phyloP scores from a whole-genome alignment of 306 rosid species.

The Amphicarpaea edgeworthii region DNA sequence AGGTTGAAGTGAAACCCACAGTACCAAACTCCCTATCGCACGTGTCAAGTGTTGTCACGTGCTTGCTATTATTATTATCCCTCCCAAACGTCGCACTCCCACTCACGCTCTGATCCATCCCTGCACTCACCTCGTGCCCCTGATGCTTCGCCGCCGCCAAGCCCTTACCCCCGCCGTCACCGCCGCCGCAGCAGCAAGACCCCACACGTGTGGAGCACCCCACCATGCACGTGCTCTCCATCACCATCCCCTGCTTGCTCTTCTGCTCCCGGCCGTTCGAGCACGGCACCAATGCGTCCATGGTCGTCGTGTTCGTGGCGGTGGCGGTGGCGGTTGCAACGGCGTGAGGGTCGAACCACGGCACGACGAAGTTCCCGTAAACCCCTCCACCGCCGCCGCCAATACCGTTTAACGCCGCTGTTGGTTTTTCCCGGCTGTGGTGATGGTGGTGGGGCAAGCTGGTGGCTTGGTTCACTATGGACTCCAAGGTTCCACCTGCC shows the following conservation, averaged over 20 bases:
- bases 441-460: conserved; percentile 41
- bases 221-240: conserved; percentile 38
- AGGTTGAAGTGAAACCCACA: conserved; percentile 59
- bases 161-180: conserved; percentile 33
- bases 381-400: background rate
- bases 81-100: conserved; percentile 63
- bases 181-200: no score
- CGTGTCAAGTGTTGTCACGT: conserved; percentile 56
- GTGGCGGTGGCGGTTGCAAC: background rate
- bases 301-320: conserved; percentile 45
- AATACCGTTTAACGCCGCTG: background rate
- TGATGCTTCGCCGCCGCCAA: no score
- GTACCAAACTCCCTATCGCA: conserved; percentile 58
- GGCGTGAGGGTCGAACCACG: conserved; percentile 59
- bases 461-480: conserved; percentile 87
- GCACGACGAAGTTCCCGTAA: conserved; percentile 45
- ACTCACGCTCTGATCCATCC: conserved; percentile 62
- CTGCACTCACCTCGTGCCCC: conserved; percentile 56
- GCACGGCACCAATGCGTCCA: conserved; percentile 89
- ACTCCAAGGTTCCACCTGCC: conserved; percentile 82
- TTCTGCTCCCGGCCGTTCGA: conserved; percentile 48
- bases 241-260: conserved; percentile 35
- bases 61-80: conserved; percentile 66
- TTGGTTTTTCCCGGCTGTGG: conserved; percentile 40
- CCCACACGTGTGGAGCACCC: conserved; percentile 60